Conservation (phyloP, 1,139 yeast genomes). For the Pichia inconspicua region DNA sequence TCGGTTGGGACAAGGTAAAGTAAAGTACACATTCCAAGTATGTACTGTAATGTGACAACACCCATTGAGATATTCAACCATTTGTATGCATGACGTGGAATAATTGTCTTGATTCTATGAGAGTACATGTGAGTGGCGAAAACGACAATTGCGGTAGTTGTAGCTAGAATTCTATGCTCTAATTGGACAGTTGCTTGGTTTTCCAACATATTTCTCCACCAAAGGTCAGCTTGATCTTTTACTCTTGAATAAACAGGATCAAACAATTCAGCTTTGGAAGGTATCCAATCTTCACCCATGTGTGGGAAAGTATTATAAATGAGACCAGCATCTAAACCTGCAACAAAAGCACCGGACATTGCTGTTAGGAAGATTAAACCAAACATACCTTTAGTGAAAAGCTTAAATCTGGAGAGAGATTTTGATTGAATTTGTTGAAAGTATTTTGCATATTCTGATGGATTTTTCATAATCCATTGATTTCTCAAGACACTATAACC, state of each 20-base stretch:
- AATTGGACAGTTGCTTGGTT: conserved; percentile 96
- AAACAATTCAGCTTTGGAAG: conserved; percentile 66
- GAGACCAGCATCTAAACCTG: conserved; percentile 95
- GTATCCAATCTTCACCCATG: conserved; percentile 81
- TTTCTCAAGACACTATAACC: conserved; percentile 80
- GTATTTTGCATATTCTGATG: conserved; percentile 42
- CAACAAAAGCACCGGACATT: conserved; percentile 96
- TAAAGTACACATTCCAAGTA: conserved; percentile 79
- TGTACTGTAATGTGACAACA: conserved; percentile 70
- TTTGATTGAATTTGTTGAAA: conserved; percentile 54
- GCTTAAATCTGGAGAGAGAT: conserved; percentile 48
- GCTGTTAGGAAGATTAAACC: conserved; percentile 78
- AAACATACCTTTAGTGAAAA: conserved; percentile 47
- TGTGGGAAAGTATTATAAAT: conserved; percentile 94
- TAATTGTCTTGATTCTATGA: conserved; percentile 43
- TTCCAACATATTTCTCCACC: conserved; percentile 90
- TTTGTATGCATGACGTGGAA: conserved; percentile 57
- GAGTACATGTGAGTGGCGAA: conserved; percentile 60
- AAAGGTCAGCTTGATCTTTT: conserved; percentile 60
- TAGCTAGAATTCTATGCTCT: conserved; percentile 81
- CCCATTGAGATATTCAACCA: conserved; percentile 71
- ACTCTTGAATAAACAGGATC: conserved; percentile 65
- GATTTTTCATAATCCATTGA: conserved; percentile 57
- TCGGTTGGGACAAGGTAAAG: conserved; percentile 87
- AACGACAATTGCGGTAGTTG: conserved; percentile 66